Conservation (phyloP, 2,329 filamentous ascomycete species). For the Akanthomyces uredinophilus region DNA sequence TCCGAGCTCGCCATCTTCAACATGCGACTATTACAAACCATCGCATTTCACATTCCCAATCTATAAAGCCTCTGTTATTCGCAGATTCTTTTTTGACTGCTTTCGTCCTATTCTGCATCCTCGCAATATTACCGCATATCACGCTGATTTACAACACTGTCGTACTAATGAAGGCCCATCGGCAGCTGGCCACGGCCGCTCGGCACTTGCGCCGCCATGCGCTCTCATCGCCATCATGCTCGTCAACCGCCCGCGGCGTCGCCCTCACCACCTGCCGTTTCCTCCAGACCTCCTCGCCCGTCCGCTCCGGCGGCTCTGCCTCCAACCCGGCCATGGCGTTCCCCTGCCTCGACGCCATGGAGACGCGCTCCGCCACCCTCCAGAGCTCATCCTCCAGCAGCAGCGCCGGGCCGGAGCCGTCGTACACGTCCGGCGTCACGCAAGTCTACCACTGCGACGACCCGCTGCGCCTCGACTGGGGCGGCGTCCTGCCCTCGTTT, state of each 20-base stretch:
- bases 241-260: slow-evolving; percentile 11
- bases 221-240: background rate
- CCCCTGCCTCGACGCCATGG: slow-evolving; percentile 81
- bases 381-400: slow-evolving; percentile 45
- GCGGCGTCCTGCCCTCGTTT: slow-evolving; percentile 83
- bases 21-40: slow-evolving; percentile 11
- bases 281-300: slow-evolving; percentile 1
- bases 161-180: slow-evolving; percentile 12
- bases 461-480: slow-evolving; percentile 86
- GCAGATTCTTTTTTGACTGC: background rate
- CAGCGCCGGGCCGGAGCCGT: slow-evolving; percentile 80
- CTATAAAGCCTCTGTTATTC: background rate
- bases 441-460: slow-evolving; percentile 68
- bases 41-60: background rate
- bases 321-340: slow-evolving; percentile 86
- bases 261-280: background rate
- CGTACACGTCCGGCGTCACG: slow-evolving; percentile 87
- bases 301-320: slow-evolving; percentile 33
- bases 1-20: slow-evolving; percentile 4
- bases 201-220: slow-evolving; percentile 8
- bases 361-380: slow-evolving; percentile 71
- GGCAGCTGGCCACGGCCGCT: slow-evolving; percentile 13
- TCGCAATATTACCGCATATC: background rate
- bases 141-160: background rate
- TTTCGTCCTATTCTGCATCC: background rate